phyloP scores from a whole-genome alignment of 2,329 filamentous ascomycete genomes.

The Penicillium sp. region DNA sequence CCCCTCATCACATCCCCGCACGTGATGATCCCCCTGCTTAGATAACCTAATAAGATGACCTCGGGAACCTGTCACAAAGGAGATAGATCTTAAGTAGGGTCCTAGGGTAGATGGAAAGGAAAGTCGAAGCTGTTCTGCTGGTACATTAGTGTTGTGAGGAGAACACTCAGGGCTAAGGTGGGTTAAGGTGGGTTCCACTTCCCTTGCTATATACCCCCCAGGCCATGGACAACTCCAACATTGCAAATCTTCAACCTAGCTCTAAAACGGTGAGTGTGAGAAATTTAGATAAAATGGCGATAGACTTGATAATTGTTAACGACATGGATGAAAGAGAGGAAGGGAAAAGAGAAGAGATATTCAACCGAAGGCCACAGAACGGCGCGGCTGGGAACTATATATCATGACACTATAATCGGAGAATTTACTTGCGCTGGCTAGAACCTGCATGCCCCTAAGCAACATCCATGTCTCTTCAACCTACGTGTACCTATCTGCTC shows the following conservation, averaged over 20 bases:
- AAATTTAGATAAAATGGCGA: background rate
- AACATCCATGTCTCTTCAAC: slow-evolving; percentile 11
- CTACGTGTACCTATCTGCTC: slow-evolving; percentile 35
- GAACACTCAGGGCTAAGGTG: background rate
- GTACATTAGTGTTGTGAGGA: background rate
- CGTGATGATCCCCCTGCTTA: slow-evolving; percentile 15
- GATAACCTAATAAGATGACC: slow-evolving; percentile 3
- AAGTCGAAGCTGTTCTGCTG: background rate
- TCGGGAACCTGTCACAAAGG: background rate
- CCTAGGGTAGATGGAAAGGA: background rate
- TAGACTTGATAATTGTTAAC: no score
- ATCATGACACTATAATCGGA: slow-evolving; percentile 7
- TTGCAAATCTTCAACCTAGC: background rate
- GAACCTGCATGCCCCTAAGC: slow-evolving; percentile 12
- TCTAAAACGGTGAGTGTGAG: background rate
- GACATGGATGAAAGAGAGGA: background rate
- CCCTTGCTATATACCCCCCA: background rate
- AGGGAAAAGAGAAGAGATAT: background rate
- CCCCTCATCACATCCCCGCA: slow-evolving; percentile 22
- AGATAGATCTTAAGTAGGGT: background rate
- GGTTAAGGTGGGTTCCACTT: background rate
- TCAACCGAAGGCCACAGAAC: background rate
- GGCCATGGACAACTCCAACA: background rate
- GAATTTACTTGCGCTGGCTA: slow-evolving; percentile 15
- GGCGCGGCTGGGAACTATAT: slow-evolving; percentile 15